phyloP scores from a whole-genome alignment of 768 basidiomycete genomes.

The Piloderma croceum region DNA sequence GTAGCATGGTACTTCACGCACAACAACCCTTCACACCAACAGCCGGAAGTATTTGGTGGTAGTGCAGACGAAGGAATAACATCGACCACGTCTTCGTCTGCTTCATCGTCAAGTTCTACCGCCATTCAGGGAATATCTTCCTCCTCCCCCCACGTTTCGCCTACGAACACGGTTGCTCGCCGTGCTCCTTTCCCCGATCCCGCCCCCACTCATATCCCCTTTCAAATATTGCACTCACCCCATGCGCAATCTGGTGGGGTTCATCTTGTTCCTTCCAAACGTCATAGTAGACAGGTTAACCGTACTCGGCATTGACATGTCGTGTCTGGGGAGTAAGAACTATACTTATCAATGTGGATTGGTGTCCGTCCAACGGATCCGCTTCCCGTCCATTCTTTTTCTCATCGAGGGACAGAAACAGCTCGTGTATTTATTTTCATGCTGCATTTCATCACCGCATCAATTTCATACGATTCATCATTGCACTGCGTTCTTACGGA shows the following conservation, averaged over 20 bases:
- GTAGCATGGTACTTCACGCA: slow-evolving; percentile 57
- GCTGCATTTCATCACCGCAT: no score
- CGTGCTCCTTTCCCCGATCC: slow-evolving; percentile 24
- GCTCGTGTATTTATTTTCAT: no score
- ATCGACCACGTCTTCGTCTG: slow-evolving; percentile 13
- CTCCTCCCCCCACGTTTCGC: slow-evolving; percentile 43
- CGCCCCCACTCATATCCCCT: slow-evolving; percentile 14
- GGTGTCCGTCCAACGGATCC: slow-evolving; percentile 12
- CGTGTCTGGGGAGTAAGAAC: neutral
- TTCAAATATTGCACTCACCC: slow-evolving; percentile 7
- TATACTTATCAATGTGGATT: slow-evolving; percentile 9
- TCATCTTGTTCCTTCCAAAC: no score
- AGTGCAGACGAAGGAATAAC: slow-evolving; percentile 40
- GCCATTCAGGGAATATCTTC: slow-evolving; percentile 18
- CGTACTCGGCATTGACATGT: slow-evolving; percentile 3
- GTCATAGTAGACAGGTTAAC: slow-evolving; percentile 1
- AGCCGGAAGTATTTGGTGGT: slow-evolving; percentile 62
- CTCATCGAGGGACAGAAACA: no score
- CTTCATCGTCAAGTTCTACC: slow-evolving; percentile 12
- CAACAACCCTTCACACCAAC: slow-evolving; percentile 40
- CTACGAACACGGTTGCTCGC: slow-evolving; percentile 54
- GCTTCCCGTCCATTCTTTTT: slow-evolving; percentile 27
- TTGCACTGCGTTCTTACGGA: no score
- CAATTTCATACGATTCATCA: no score
- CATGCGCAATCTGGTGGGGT: slow-evolving; percentile 3